phyloP scores from a whole-genome alignment of 2,329 filamentous ascomycete genomes.

The Colletotrichum musicola region DNA sequence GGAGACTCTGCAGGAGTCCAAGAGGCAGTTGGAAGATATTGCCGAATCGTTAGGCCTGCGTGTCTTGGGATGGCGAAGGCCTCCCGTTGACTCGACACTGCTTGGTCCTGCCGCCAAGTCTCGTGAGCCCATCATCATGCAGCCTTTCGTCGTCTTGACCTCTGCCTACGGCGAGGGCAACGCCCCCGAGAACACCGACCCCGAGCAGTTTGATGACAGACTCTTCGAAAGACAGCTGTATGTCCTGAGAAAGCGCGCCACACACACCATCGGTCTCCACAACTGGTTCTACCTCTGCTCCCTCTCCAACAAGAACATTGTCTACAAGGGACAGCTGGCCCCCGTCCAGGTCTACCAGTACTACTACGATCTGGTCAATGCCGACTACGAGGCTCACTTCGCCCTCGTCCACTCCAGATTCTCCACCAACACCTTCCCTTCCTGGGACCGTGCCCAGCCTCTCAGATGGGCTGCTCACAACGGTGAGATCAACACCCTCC shows the following conservation, averaged over 20 bases:
- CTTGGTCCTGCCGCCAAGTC: constrained; percentile 93
- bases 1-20: constrained; percentile 89
- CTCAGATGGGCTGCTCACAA: constrained; percentile 98
- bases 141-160: constrained; percentile 92
- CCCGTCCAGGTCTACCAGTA: constrained; percentile 98
- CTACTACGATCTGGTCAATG: constrained; percentile 96
- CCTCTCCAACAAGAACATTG: constrained; percentile 96
- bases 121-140: constrained; percentile 93
- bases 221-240: constrained; percentile 95
- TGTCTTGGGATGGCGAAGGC: constrained; percentile 95
- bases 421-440: constrained; percentile 98
- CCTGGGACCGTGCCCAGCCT: constrained; percentile 97
- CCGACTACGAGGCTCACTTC: constrained; percentile 97
- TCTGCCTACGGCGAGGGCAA: constrained; percentile 86
- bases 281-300: constrained; percentile 99
- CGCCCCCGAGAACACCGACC: constrained; percentile 82
- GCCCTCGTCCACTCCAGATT: constrained; percentile 97
- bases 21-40: constrained; percentile 93
- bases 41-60: constrained; percentile 88
- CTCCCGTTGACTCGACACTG: constrained; percentile 91
- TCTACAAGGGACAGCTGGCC: constrained; percentile 97
- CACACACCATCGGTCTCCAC: constrained; percentile 92
- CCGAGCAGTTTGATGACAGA: constrained; percentile 84
- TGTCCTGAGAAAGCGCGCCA: constrained; percentile 92
- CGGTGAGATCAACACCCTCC: constrained; percentile 97